Evolutionary conservation across 106 monocot species (phyloP).

Genomic region (Amphibolis antarctica): DNA sequence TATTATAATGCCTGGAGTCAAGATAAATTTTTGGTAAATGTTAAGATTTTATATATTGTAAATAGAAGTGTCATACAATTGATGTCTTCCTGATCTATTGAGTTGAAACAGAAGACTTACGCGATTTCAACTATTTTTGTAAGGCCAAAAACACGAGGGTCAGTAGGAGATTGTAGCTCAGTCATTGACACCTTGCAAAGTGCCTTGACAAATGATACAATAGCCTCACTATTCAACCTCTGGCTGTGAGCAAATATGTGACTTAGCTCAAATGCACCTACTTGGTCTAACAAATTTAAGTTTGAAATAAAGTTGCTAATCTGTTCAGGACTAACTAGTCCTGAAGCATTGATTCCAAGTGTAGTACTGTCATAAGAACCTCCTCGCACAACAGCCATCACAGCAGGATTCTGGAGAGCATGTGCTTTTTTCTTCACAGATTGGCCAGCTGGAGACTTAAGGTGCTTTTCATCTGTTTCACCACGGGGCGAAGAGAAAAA

Average conservation of each 20-base stretch:
- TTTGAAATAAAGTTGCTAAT: slow-evolving; percentile 92
- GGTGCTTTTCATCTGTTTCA: slow-evolving; percentile 57
- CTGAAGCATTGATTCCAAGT: slow-evolving; percentile 37
- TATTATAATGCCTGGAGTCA: slow-evolving; percentile 83
- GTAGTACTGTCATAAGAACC: slow-evolving; percentile 91
- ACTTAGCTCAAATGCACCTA: slow-evolving; percentile 86
- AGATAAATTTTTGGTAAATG: background rate
- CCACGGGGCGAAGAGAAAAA: slow-evolving; percentile 42
- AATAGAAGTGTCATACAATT: background rate
- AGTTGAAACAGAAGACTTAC: slow-evolving; percentile 27
- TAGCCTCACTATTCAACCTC: slow-evolving; percentile 91
- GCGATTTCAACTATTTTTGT: slow-evolving; percentile 98
- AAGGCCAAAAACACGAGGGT: slow-evolving; percentile 92
- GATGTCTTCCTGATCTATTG: background rate
- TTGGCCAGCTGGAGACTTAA: slow-evolving; percentile 31
- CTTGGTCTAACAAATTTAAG: slow-evolving; percentile 83
- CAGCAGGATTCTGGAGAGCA: slow-evolving; percentile 89
- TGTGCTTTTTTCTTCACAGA: slow-evolving; percentile 57
- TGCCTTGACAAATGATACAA: slow-evolving; percentile 95
- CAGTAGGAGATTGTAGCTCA: slow-evolving; percentile 86
- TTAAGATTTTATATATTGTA: background rate
- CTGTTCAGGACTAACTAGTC: slow-evolving; percentile 73
- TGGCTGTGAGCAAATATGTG: slow-evolving; percentile 96
- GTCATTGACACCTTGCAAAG: slow-evolving; percentile 94
- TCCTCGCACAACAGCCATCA: slow-evolving; percentile 84